These are phyloP conservation scores for Neoboletus magnificus DNA, from an alignment of 768 basidiomycete species.

Conservation along the genomic window DNA sequence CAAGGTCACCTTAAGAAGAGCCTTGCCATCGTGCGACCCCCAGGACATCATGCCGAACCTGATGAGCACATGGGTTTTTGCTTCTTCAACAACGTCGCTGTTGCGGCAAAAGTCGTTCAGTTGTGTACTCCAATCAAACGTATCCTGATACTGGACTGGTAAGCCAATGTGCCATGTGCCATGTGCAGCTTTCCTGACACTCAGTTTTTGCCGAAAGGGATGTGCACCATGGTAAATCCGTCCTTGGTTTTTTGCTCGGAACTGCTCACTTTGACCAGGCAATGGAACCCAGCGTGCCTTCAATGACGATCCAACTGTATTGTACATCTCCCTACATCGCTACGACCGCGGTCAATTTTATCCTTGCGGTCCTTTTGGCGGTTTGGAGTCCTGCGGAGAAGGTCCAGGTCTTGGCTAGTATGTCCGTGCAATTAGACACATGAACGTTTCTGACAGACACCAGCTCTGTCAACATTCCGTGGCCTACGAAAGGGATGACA, in stretches of 20 bases:
- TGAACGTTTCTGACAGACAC: slow-evolving; percentile 8
- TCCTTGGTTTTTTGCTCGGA: neutral
- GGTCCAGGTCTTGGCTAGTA: slow-evolving; percentile 85
- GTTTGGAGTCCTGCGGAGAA: slow-evolving; percentile 80
- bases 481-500: slow-evolving; percentile 84
- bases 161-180: slow-evolving; percentile 28
- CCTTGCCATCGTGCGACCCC: slow-evolving; percentile 94
- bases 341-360: slow-evolving; percentile 93
- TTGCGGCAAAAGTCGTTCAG: slow-evolving; percentile 82
- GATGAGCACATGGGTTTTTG: slow-evolving; percentile 99
- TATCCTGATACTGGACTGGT: slow-evolving; percentile 96
- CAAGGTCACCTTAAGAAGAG: slow-evolving; percentile 76
- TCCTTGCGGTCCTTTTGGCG: slow-evolving; percentile 88
- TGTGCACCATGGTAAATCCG: slow-evolving; percentile 78
- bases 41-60: slow-evolving; percentile 98
- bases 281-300: slow-evolving; percentile 98
- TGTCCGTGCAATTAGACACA: slow-evolving; percentile 30
- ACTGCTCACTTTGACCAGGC: slow-evolving; percentile 45
- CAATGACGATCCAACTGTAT: slow-evolving; percentile 84
- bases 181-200: slow-evolving; percentile 3
- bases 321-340: slow-evolving; percentile 94
- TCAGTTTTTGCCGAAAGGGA: slow-evolving; percentile 57
- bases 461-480: slow-evolving; percentile 95
- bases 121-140: slow-evolving; percentile 65
- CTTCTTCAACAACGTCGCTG: slow-evolving; percentile 98